Conservation (phyloP, 495 filamentous ascomycete species). For the Xylaria intraflava region DNA sequence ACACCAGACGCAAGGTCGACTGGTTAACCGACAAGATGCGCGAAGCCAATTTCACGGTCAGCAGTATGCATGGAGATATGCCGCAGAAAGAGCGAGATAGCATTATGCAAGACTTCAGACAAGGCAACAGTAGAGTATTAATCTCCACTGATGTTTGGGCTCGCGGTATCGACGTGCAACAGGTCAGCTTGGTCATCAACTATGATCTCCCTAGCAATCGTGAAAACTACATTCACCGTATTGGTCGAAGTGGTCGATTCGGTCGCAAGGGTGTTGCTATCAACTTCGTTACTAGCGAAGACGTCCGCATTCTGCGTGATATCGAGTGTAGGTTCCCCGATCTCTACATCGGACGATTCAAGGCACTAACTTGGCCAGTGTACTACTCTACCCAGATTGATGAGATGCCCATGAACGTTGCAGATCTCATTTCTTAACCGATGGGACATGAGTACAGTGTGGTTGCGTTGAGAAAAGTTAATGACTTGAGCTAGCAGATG, state of each 20-base stretch:
- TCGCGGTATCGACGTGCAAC: slow-evolving; percentile 97
- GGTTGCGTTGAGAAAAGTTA: too few species aligned
- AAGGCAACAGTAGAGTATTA: slow-evolving; percentile 92
- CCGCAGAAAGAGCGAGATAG: slow-evolving; percentile 93
- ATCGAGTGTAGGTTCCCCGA: slow-evolving; percentile 66
- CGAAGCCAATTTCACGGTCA: slow-evolving; percentile 96
- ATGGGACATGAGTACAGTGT: not conserved
- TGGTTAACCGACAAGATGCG: slow-evolving; percentile 99
- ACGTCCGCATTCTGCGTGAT: slow-evolving; percentile 94
- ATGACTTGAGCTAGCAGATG: slow-evolving; percentile 12
- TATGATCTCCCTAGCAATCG: slow-evolving; percentile 97
- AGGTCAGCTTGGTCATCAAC: slow-evolving; percentile 99
- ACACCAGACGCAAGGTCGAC: slow-evolving; percentile 98
- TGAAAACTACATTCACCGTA: slow-evolving; percentile 99
- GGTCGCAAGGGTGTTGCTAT: slow-evolving; percentile 98
- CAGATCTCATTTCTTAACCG: slow-evolving; percentile 48
- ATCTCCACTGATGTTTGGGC: slow-evolving; percentile 98
- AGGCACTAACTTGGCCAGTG: slow-evolving; percentile 45
- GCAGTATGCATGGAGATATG: slow-evolving; percentile 99
- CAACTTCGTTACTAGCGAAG: slow-evolving; percentile 97
- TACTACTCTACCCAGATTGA: slow-evolving; percentile 99
- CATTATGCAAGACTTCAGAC: slow-evolving; percentile 99
- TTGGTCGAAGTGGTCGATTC: slow-evolving; percentile 92
- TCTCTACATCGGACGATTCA: slow-evolving; percentile 8
- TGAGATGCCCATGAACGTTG: slow-evolving; percentile 98